These are phyloP conservation scores for Umbellularia californica DNA, from an alignment of 164 flowering plant species.

Conservation along the genomic window DNA sequence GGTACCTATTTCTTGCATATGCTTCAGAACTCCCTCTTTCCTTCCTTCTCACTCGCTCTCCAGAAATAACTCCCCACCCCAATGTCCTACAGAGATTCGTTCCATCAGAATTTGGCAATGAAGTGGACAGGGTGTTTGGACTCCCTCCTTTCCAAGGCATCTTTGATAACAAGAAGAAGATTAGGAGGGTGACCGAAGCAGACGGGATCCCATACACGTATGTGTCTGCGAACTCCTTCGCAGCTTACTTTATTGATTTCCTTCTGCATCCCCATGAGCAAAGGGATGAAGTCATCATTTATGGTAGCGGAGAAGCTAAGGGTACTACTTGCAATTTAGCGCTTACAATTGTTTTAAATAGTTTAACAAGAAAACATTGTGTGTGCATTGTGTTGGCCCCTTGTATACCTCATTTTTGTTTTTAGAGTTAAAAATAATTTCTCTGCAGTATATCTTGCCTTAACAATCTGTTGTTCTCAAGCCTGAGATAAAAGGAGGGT, in stretches of 20 bases:
- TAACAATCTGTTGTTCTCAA: no score
- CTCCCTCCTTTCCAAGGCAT: slow-evolving; percentile 30
- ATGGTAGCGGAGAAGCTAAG: slow-evolving; percentile 33
- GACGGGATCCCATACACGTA: slow-evolving; percentile 34
- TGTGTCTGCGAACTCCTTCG: slow-evolving; percentile 29
- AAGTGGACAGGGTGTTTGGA: slow-evolving; percentile 25
- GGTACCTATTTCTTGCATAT: slow-evolving; percentile 21
- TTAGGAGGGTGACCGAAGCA: slow-evolving; percentile 31
- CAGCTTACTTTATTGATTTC: slow-evolving; percentile 33
- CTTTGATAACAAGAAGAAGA: slow-evolving; percentile 28
- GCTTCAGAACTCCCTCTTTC: neutral
- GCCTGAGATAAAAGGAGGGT: no score
- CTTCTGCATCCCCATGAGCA: slow-evolving; percentile 30
- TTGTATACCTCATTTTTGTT: no score
- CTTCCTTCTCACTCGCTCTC: neutral
- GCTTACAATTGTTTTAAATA: no score
- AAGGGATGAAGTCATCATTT: slow-evolving; percentile 16
- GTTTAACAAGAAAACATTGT: no score
- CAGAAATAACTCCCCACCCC: neutral
- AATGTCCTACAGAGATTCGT: slow-evolving; percentile 29
- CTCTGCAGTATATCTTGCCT: no score
- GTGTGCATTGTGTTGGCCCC: no score
- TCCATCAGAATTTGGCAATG: slow-evolving; percentile 41
- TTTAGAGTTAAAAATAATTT: no score
- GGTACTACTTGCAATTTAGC: slow-evolving; percentile 11